A percentile compares a stretch with the other conserved stretches of the same genome.
Conservation (phyloP, 2,329 filamentous ascomycete genomes). For the Fusarium pseudoanthophilum region DNA sequence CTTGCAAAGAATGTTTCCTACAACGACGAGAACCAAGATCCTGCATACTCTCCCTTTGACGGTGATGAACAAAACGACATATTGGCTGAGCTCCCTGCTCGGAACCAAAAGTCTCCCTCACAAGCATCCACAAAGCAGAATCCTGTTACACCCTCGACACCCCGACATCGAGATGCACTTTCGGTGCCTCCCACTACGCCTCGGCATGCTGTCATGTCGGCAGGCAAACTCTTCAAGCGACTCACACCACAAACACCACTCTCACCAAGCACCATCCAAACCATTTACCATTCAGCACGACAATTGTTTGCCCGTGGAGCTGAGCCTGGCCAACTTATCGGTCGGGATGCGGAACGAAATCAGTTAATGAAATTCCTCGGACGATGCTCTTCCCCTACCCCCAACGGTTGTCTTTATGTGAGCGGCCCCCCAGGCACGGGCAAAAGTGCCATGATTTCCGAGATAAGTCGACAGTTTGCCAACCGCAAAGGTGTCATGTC, state of each 20-base stretch:
- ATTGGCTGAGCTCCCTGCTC: conserved; percentile 49
- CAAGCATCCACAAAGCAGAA: conserved; percentile 53
- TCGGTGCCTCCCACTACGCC: conserved; percentile 80
- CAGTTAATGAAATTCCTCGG: conserved; percentile 77
- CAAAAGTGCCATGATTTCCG: conserved; percentile 92
- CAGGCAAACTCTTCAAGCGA: conserved; percentile 79
- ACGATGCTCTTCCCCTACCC: conserved; percentile 66
- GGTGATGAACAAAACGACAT: conserved; percentile 57
- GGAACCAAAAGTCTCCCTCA: conserved; percentile 45
- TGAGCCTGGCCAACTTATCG: conserved; percentile 78
- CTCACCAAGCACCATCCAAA: conserved; percentile 75
- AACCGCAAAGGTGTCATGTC: conserved; percentile 68
- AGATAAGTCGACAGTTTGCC: conserved; percentile 73
- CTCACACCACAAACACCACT: conserved; percentile 80
- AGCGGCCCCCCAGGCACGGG: conserved; percentile 96
- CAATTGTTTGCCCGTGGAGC: conserved; percentile 87
- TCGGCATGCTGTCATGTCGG: conserved; percentile 82
- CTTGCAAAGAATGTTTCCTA: conserved; percentile 55
- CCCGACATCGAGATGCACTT: conserved; percentile 82
- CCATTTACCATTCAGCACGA: conserved; percentile 86
- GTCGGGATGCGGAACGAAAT: conserved; percentile 74
- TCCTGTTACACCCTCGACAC: conserved; percentile 76
- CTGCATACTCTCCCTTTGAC: conserved; percentile 45
- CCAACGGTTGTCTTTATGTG: conserved; percentile 88
- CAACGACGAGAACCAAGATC: conserved; percentile 75